A percentile compares a stretch with the other conserved stretches of the same genome.
Conservation (phyloP, 495 filamentous ascomycete genomes). For the Schizothecium vesticola region DNA sequence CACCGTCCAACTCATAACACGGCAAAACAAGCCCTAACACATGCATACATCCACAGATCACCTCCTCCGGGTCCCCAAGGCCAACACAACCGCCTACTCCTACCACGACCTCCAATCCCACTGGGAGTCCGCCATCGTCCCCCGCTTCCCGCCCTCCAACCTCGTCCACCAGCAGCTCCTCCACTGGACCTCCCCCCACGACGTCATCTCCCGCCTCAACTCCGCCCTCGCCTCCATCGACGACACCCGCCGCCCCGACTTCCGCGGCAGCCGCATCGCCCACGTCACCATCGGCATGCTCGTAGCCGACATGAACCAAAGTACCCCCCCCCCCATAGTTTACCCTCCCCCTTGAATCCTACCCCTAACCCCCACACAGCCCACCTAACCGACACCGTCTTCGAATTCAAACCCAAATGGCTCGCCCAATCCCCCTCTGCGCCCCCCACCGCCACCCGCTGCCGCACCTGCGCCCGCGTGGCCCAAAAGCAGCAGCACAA, state of each 20-base stretch:
- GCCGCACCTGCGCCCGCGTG: conserved; percentile 79
- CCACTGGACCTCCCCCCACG: conserved; percentile 21
- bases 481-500: conserved; percentile 28
- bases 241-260: conserved; percentile 43
- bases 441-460: conserved; percentile 57
- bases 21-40: background rate
- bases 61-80: conserved; percentile 63
- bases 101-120: conserved; percentile 52
- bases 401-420: conserved; percentile 97
- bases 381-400: conserved; percentile 37
- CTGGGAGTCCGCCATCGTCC: conserved; percentile 52
- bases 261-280: conserved; percentile 54
- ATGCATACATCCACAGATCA: conserved; percentile 33
- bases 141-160: conserved; percentile 52
- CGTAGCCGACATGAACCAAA: conserved; percentile 70
- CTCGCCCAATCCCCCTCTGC: conserved; percentile 76
- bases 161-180: conserved; percentile 58
- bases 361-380: conserved; percentile 18
- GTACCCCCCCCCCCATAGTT: conserved; percentile 7
- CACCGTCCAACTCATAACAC: background rate
- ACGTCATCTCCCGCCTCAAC: conserved; percentile 42
- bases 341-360: background rate
- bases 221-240: conserved; percentile 37
- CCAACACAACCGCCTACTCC: conserved; percentile 47
- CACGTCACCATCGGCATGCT: conserved; percentile 61